phyloP scores from a whole-genome alignment of 176 grass and related monocot genomes.

The Triticum urartu region DNA sequence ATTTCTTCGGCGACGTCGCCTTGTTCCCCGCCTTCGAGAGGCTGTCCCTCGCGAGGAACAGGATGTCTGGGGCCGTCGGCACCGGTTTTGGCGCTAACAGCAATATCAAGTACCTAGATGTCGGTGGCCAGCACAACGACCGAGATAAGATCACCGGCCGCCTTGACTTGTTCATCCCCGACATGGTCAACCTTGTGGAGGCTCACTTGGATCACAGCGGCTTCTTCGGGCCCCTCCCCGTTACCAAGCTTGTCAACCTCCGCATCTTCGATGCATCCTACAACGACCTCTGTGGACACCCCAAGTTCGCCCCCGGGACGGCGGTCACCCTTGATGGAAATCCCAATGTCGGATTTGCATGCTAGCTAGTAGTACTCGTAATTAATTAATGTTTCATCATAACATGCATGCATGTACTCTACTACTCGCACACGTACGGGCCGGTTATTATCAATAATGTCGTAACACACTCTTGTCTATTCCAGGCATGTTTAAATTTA shows the following conservation, averaged over 20 bases:
- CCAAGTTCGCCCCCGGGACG: background rate
- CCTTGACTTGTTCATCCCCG: background rate
- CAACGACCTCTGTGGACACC: background rate
- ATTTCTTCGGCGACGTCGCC: background rate
- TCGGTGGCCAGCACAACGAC: background rate
- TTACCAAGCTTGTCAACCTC: background rate
- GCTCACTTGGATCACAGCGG: background rate
- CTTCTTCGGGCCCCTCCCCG: background rate
- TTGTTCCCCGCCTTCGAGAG: conserved; percentile 17
- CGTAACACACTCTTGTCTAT: too few species aligned
- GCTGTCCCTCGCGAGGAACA: conserved; percentile 2
- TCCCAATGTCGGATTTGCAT: background rate
- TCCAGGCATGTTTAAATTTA: too few species aligned
- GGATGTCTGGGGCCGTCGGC: rapidly evolving
- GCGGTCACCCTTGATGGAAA: background rate
- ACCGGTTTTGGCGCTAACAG: background rate
- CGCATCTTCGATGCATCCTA: background rate
- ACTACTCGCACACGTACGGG: too few species aligned
- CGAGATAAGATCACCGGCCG: background rate
- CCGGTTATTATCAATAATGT: too few species aligned
- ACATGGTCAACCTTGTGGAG: conserved; percentile 19
- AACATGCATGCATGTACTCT: too few species aligned
- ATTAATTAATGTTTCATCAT: too few species aligned
- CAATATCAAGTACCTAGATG: conserved; percentile 1
- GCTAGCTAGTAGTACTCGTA: background rate